Evolutionary conservation across 345 rosid genomes (phyloP).

Genomic region (Pelargonium nanum): DNA sequence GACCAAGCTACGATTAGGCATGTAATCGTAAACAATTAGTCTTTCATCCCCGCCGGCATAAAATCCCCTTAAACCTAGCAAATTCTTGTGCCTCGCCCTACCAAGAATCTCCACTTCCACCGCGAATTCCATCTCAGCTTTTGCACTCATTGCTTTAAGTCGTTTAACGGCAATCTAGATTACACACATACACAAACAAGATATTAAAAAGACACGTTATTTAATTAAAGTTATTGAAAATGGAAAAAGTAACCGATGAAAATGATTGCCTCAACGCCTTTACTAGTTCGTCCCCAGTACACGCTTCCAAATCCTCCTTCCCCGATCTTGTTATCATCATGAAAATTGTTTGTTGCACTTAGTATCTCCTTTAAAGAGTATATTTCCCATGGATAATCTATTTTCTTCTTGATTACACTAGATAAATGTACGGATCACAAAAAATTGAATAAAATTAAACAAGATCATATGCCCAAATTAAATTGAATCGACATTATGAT

Average conservation of each 20-base stretch:
- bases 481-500: neutral
- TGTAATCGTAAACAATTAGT: constrained; percentile 59
- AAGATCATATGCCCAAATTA: neutral
- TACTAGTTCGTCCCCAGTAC: constrained; percentile 56
- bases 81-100: constrained; percentile 52
- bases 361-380: constrained; percentile 48
- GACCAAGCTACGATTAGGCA: constrained; percentile 57
- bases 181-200: neutral
- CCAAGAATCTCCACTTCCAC: constrained; percentile 71
- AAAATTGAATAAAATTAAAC: neutral
- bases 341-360: constrained; percentile 55
- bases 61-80: constrained; percentile 55
- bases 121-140: constrained; percentile 67
- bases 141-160: constrained; percentile 51
- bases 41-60: constrained; percentile 57
- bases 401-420: constrained; percentile 11
- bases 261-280: constrained; percentile 44
- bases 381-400: constrained; percentile 48
- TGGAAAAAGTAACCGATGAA: neutral
- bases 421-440: neutral
- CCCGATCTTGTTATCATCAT: constrained; percentile 55
- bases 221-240: neutral
- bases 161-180: constrained; percentile 58
- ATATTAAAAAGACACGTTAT: neutral
- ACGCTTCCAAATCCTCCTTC: constrained; percentile 69